phyloP scores from a whole-genome alignment of 148 eudicot species.

The Nyssa sinensis region DNA sequence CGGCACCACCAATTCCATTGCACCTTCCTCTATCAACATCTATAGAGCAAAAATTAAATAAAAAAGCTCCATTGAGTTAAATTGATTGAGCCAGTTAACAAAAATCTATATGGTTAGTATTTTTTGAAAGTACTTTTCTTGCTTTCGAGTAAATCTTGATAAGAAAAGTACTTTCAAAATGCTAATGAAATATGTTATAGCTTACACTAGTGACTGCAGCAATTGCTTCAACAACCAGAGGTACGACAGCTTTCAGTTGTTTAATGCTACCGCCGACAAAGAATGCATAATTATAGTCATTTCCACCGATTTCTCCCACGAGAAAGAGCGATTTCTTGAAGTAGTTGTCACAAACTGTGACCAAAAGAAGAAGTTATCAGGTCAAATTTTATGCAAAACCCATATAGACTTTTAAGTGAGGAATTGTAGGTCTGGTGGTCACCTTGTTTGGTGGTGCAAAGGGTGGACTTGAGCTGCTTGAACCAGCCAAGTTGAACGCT shows the following conservation, averaged over 20 bases:
- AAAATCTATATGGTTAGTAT: no score
- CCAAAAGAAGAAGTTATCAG: neutral
- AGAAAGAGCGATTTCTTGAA: constrained; percentile 59
- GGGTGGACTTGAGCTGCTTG: constrained; percentile 43
- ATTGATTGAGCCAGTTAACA: no score
- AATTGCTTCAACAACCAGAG: constrained; percentile 48
- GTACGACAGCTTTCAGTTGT: constrained; percentile 39
- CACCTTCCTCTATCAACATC: constrained; percentile 72
- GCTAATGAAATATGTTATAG: neutral
- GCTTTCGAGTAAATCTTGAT: no score
- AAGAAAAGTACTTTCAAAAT: neutral
- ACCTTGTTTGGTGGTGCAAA: constrained; percentile 61
- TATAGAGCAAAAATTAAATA: constrained; percentile 2
- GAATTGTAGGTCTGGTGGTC: neutral
- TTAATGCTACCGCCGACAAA: constrained; percentile 40
- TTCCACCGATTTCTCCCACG: constrained; percentile 80
- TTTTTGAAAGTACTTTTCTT: no score
- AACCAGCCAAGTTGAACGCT: constrained; percentile 70
- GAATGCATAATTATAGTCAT: constrained; percentile 63
- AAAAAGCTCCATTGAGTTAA: no score
- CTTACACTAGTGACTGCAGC: constrained; percentile 51
- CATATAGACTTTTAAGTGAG: neutral
- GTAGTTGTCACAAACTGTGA: constrained; percentile 48
- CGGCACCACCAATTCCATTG: constrained; percentile 50
- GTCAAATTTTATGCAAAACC: neutral